phyloP scores from a whole-genome alignment of 225 moss, liverwort and hornwort species.

The Pleurozium schreberi region DNA sequence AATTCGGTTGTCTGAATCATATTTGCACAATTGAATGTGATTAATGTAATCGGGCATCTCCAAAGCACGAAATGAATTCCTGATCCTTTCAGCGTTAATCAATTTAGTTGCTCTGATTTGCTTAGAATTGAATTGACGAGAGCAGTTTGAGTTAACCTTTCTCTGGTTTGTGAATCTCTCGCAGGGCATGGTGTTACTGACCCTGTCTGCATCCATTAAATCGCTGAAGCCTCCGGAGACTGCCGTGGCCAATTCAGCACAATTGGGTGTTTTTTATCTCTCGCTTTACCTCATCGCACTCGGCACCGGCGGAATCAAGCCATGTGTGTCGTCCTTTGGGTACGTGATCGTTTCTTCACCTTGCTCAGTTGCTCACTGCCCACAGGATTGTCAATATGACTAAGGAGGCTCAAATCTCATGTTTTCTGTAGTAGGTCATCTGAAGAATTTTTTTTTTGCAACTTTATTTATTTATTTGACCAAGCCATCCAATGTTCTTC shows the following conservation, averaged over 20 bases:
- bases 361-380: background rate
- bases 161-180: background rate
- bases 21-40: background rate
- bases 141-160: background rate
- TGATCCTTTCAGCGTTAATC: background rate
- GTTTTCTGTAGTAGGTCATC: background rate
- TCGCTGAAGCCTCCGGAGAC: conserved; percentile 35
- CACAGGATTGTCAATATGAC: background rate
- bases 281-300: conserved; percentile 75
- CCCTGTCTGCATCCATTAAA: conserved; percentile 57
- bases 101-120: background rate
- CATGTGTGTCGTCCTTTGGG: conserved; percentile 94
- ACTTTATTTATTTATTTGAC: background rate
- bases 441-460: background rate
- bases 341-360: background rate
- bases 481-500: background rate
- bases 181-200: conserved; percentile 84
- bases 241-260: conserved; percentile 1
- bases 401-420: background rate
- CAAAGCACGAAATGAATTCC: background rate
- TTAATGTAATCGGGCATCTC: background rate
- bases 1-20: background rate
- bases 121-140: background rate
- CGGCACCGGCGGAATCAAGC: conserved; percentile 94
- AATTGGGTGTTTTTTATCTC: conserved; percentile 63